These are phyloP conservation scores for Trichothecium roseum DNA, from an alignment of 2,329 filamentous ascomycete species.

Conservation along the genomic window DNA sequence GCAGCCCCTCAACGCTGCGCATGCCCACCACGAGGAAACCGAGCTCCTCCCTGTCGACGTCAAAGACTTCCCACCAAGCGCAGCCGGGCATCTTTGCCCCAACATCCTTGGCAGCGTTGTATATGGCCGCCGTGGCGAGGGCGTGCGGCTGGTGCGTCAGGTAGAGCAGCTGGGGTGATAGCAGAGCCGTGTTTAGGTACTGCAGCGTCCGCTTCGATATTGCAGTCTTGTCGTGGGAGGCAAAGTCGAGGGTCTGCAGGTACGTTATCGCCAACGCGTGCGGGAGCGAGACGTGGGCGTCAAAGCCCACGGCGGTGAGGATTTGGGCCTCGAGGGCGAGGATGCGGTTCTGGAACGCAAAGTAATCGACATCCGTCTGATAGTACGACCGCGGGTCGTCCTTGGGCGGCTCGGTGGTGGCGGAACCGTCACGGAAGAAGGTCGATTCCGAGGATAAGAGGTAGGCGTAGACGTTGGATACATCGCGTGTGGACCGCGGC, in stretches of 20 bases:
- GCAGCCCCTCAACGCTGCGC: constrained; percentile 66
- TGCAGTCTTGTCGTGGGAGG: constrained; percentile 31
- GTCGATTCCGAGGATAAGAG: constrained; percentile 55
- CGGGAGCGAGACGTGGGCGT: constrained; percentile 76
- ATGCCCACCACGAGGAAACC: constrained; percentile 86
- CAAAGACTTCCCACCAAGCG: constrained; percentile 98
- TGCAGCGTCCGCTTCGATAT: constrained; percentile 58
- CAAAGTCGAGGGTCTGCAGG: constrained; percentile 73
- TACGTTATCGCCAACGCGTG: constrained; percentile 86
- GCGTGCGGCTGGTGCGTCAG: constrained; percentile 83
- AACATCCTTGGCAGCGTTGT: constrained; percentile 72
- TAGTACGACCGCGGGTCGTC: constrained; percentile 49
- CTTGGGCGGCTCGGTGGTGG: constrained; percentile 15
- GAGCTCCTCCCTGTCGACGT: constrained; percentile 87
- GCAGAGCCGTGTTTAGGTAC: constrained; percentile 75
- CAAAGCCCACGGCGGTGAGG: constrained; percentile 66
- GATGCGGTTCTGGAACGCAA: constrained; percentile 51
- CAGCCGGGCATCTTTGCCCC: constrained; percentile 69
- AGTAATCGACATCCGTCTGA: constrained; percentile 64
- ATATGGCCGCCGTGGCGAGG: constrained; percentile 80
- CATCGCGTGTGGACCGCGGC: constrained; percentile 66
- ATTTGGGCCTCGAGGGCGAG: constrained; percentile 69
- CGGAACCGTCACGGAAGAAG: constrained; percentile 37
- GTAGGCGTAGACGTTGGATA: constrained; percentile 79
- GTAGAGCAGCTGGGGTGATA: constrained; percentile 83